A percentile compares a stretch with the other conserved stretches of the same genome.
These are phyloP conservation scores for Hsuehochloa calcarea DNA, from an alignment of 176 grass and related monocot species.

Conservation along the genomic window DNA sequence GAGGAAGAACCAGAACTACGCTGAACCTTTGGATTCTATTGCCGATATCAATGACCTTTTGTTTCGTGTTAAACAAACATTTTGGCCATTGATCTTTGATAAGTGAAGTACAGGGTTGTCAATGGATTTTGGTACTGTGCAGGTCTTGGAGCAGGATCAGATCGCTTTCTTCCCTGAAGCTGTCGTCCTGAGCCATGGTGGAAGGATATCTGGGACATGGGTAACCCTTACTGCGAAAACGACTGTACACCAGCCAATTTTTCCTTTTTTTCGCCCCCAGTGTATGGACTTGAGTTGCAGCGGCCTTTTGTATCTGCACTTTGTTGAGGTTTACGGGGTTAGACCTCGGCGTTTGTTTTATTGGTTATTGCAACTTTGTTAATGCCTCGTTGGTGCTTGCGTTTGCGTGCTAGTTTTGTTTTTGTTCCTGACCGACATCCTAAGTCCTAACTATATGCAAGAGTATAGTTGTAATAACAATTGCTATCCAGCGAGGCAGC, in stretches of 20 bases:
- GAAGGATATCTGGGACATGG: conserved; percentile 23
- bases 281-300: conserved; percentile 45
- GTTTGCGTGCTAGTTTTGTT: conserved; percentile 24
- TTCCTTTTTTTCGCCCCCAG: neutral
- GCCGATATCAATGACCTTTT: neutral
- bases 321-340: conserved; percentile 37
- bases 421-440: neutral
- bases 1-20: neutral
- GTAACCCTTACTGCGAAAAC: conserved; percentile 5
- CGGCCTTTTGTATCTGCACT: conserved; percentile 42
- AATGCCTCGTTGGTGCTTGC: neutral
- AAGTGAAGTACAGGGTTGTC: neutral
- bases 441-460: neutral
- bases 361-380: conserved; percentile 38
- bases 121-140: neutral
- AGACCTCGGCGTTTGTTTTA: conserved; percentile 31
- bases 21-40: neutral
- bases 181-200: neutral
- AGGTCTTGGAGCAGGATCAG: conserved; percentile 20
- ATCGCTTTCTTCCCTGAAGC: neutral
- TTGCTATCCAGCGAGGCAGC: neutral
- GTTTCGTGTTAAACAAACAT: neutral
- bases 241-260: conserved; percentile 29
- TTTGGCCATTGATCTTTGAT: neutral
- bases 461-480: neutral